A percentile compares a stretch with the other conserved stretches of the same genome.
phyloP scores from a whole-genome alignment of 352 stramenopile genomes.

The Aphanomyces stellatus region DNA sequence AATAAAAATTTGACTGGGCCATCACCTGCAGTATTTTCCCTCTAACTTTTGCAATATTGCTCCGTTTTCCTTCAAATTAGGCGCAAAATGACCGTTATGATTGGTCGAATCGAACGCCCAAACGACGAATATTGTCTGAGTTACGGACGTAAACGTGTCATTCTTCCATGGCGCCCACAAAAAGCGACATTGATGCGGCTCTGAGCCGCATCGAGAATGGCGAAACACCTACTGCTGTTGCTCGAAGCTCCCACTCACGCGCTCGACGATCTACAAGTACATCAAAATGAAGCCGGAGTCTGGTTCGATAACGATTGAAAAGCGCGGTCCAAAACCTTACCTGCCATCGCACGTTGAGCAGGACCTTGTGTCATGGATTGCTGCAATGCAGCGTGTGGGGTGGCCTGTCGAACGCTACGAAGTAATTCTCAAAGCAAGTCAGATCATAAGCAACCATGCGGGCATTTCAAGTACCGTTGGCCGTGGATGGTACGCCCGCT shows the following conservation, averaged over 20 bases:
- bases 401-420: background rate
- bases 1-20: background rate
- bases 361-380: background rate
- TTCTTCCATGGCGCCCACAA: background rate
- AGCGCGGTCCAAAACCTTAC: background rate
- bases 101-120: background rate
- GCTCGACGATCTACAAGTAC: background rate
- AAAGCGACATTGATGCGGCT: background rate
- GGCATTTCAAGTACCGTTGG: background rate
- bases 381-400: background rate
- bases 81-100: background rate
- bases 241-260: background rate
- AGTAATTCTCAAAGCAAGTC: background rate
- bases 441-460: background rate
- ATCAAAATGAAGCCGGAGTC: background rate
- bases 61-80: background rate
- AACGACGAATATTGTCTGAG: background rate
- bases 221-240: background rate
- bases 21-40: background rate
- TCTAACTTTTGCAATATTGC: background rate
- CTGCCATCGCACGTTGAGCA: background rate
- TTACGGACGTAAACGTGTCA: background rate
- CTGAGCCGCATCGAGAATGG: background rate
- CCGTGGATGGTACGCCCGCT: background rate
- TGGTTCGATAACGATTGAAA: background rate